Evolutionary conservation across 179 eudicot genomes (phyloP).

Genomic region (Beta macrorhiza): DNA sequence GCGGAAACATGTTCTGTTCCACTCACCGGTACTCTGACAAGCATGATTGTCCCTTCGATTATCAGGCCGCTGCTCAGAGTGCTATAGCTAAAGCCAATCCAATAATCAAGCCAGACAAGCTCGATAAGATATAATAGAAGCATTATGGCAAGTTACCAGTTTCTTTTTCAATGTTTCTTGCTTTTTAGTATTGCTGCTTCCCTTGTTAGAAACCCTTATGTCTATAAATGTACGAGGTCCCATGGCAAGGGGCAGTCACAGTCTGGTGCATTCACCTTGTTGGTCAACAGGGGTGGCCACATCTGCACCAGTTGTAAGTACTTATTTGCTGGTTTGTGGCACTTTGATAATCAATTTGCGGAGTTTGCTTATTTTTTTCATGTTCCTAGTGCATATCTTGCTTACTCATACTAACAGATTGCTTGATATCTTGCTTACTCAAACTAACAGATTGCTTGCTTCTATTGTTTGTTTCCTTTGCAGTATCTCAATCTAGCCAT

Average conservation of each 20-base stretch:
- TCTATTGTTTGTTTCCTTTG: not conserved
- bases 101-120: constrained; percentile 67
- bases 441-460: not conserved
- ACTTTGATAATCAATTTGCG: constrained; percentile 11
- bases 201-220: constrained; percentile 19
- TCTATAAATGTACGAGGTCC: constrained; percentile 17
- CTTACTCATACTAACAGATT: too few relatives aligned
- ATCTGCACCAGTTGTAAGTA: constrained; percentile 32
- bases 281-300: constrained; percentile 20
- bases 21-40: constrained; percentile 77
- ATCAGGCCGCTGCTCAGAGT: constrained; percentile 53
- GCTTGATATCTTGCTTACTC: too few relatives aligned
- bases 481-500: not conserved
- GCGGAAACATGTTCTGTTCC: constrained; percentile 66
- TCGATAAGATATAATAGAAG: constrained; percentile 54
- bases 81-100: constrained; percentile 75
- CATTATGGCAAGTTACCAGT: constrained; percentile 13
- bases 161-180: constrained; percentile 14
- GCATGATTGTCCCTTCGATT: constrained; percentile 67
- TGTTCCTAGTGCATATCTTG: not conserved
- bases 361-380: not conserved
- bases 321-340: constrained; percentile 27
- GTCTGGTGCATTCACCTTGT: constrained; percentile 25
- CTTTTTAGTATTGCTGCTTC: constrained; percentile 24
- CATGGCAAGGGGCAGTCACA: constrained; percentile 25